Conservation (phyloP, 352 stramenopile species). For the Phytopythium litorale region DNA sequence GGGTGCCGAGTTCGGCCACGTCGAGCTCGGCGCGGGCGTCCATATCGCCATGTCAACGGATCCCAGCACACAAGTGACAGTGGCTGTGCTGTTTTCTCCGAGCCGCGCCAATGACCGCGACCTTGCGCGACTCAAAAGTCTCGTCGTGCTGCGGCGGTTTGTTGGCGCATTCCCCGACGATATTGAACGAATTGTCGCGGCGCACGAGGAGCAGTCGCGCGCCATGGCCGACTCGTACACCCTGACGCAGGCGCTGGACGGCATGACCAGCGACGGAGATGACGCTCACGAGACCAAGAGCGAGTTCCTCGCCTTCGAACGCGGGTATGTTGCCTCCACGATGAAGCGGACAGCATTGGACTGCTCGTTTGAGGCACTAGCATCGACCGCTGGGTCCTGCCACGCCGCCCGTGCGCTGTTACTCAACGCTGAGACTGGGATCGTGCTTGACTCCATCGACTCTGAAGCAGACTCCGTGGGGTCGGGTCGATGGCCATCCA, state of each 20-base stretch:
- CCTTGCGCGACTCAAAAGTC: conserved; percentile 33
- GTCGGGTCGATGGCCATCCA: conserved; percentile 9
- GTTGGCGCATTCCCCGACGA: conserved; percentile 18
- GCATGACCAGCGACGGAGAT: conserved; percentile 15
- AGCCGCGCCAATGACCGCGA: conserved; percentile 6
- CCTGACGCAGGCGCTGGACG: conserved; percentile 35
- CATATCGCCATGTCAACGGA: conserved; percentile 36
- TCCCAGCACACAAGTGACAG: conserved; percentile 26
- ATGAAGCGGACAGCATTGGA: conserved; percentile 20
- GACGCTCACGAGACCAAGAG: conserved; percentile 24
- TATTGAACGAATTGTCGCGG: conserved; percentile 24
- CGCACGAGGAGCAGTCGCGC: conserved; percentile 23
- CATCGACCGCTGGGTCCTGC: conserved; percentile 1
- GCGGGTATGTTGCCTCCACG: conserved; percentile 24
- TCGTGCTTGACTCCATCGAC: conserved; percentile 15
- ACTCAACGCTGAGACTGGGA: conserved; percentile 31
- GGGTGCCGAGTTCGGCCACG: conserved; percentile 23
- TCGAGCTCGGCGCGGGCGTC: conserved; percentile 36
- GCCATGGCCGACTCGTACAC: conserved; percentile 51
- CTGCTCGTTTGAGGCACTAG: conserved; percentile 8
- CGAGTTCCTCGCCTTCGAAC: conserved; percentile 40
- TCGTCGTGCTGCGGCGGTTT: conserved; percentile 44
- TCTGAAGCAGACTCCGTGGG: background rate
- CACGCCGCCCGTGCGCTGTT: conserved; percentile 26
- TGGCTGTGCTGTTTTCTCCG: conserved; percentile 30